Percentiles rank a stretch among this genome's conserved stretches.
These are phyloP conservation scores for Globisporangium okanoganense DNA, from an alignment of 352 stramenopile genomes.

Conservation along the genomic window DNA sequence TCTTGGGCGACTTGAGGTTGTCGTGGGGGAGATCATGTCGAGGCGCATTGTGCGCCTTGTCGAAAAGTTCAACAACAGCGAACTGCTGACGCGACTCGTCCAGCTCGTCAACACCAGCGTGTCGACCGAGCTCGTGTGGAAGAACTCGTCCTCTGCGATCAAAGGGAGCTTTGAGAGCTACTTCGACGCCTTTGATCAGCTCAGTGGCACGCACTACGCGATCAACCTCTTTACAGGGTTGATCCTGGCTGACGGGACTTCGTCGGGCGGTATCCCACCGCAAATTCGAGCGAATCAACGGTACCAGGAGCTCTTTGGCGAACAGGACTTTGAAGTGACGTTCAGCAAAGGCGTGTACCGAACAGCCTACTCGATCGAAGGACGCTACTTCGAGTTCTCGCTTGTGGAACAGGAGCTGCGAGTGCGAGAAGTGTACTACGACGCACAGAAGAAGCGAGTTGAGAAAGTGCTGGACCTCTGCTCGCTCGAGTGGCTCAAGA, in stretches of 20 bases:
- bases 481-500: not conserved
- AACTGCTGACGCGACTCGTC: constrained; percentile 13
- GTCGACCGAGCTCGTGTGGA: constrained; percentile 12
- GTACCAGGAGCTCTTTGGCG: constrained; percentile 38
- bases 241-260: constrained; percentile 33
- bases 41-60: constrained; percentile 11
- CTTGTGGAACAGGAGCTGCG: constrained; percentile 17
- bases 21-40: constrained; percentile 30
- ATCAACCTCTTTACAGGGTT: constrained; percentile 45
- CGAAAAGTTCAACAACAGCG: not conserved
- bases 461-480: constrained; percentile 30
- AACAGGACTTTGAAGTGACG: constrained; percentile 46
- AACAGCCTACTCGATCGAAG: constrained; percentile 21
- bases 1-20: not conserved
- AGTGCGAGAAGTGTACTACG: constrained; percentile 26
- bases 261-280: constrained; percentile 28
- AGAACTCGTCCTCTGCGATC: not conserved
- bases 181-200: constrained; percentile 26
- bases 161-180: constrained; percentile 18
- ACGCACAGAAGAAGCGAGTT: not conserved
- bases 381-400: constrained; percentile 35
- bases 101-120: constrained; percentile 19
- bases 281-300: constrained; percentile 23
- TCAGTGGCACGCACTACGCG: constrained; percentile 23
- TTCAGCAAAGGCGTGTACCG: constrained; percentile 22